Percentiles rank a stretch among this genome's conserved stretches.
Conservation (phyloP, 495 filamentous ascomycete genomes). For the Xylaria telfairii region DNA sequence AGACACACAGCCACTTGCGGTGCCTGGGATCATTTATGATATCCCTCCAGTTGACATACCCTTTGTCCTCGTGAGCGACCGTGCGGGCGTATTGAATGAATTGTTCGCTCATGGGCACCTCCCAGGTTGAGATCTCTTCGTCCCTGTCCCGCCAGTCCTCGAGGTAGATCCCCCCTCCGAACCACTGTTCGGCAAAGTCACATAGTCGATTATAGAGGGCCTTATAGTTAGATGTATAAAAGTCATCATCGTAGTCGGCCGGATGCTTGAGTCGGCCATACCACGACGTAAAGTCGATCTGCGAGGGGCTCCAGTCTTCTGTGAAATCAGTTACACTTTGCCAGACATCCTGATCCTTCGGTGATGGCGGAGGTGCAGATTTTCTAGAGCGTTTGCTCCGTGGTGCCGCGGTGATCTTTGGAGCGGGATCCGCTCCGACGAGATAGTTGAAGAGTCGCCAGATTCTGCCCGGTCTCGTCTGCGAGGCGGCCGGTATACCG, state of each 20-base stretch:
- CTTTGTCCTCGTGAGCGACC: slow-evolving; percentile 46
- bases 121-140: slow-evolving; percentile 25
- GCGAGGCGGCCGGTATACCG: slow-evolving; percentile 26
- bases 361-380: neutral
- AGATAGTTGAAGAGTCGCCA: neutral
- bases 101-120: slow-evolving; percentile 31
- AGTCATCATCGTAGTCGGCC: slow-evolving; percentile 35
- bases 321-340: neutral
- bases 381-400: neutral
- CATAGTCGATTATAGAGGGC: slow-evolving; percentile 29
- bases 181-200: slow-evolving; percentile 30
- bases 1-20: slow-evolving; percentile 50
- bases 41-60: slow-evolving; percentile 47
- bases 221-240: slow-evolving; percentile 28
- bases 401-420: neutral
- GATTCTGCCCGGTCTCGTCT: slow-evolving; percentile 14
- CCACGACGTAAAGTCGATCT: slow-evolving; percentile 30
- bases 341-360: neutral
- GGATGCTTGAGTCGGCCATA: slow-evolving; percentile 24
- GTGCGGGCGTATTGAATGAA: slow-evolving; percentile 43
- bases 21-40: slow-evolving; percentile 40
- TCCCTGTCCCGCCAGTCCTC: neutral
- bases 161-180: slow-evolving; percentile 25
- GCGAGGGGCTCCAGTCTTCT: slow-evolving; percentile 31
- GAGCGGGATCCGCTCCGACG: neutral